A percentile compares a stretch with the other conserved stretches of the same genome.
Conservation (phyloP, 306 rosid species). For the Medicago arabica region DNA sequence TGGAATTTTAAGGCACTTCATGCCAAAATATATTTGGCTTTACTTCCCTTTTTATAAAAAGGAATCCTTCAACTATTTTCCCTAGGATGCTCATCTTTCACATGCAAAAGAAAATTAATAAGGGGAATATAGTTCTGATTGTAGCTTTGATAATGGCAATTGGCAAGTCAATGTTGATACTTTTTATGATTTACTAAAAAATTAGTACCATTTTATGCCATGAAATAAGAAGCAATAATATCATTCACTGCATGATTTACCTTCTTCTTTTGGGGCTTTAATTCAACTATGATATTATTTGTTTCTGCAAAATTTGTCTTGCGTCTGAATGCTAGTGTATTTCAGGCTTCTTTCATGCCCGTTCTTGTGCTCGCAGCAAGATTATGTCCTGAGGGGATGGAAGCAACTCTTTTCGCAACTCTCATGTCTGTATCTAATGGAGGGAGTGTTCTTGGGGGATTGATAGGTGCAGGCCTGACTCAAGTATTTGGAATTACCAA, state of each 20-base stretch:
- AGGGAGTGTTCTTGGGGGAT: conserved; percentile 92
- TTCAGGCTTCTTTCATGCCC: conserved; percentile 98
- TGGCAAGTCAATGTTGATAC: neutral
- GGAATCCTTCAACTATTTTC: conserved; percentile 1
- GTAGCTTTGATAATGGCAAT: conserved; percentile 12
- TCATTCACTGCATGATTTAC: conserved; percentile 3
- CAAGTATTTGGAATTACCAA: conserved; percentile 84
- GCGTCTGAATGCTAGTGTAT: conserved; percentile 39
- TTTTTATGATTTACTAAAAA: conserved; percentile 27
- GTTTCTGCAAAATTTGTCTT: conserved; percentile 30
- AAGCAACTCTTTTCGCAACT: conserved; percentile 98
- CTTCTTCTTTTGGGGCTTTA: conserved; percentile 10
- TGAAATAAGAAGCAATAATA: conserved; percentile 4
- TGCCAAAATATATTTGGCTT: conserved; percentile 21
- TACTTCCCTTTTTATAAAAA: conserved; percentile 21
- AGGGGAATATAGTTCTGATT: conserved; percentile 24
- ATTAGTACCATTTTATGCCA: conserved; percentile 15
- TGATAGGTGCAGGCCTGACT: conserved; percentile 92
- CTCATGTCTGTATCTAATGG: conserved; percentile 95
- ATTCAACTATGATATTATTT: conserved; percentile 29
- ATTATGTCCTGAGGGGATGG: conserved; percentile 97
- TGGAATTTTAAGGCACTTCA: conserved; percentile 22
- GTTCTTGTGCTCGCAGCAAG: conserved; percentile 96
- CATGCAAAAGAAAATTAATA: conserved; percentile 29
- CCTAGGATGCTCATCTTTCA: conserved; percentile 14